Evolutionary conservation across 2,329 filamentous ascomycete species (phyloP), one percentile per base, ranked within the genome.

Genomic region (Zymoseptoria tritici): DNA sequence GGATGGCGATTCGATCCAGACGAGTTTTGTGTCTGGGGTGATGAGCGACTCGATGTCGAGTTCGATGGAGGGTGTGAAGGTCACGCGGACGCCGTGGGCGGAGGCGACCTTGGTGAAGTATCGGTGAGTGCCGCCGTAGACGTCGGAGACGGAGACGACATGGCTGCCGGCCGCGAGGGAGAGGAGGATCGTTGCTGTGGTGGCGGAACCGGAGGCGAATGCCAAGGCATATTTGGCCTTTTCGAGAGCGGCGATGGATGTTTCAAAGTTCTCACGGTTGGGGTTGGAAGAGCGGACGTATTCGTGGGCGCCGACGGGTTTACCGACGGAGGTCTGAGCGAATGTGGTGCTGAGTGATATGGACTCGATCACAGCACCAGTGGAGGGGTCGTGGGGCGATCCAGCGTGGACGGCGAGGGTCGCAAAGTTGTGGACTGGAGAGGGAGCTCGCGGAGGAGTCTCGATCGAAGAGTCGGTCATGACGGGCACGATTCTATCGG

Each of bases 91-190:
- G 70, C 93, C 91, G 76, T 99, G 94, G 24, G 94, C 91, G 70
- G 90, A 86, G 59, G 94, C 94, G 55, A 97, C 94, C 79, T 97
- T 92, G 66, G 94, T 99, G 81, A 99, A 99, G 81, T 99, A 99
- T 71, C 94, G 85, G 79, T 99, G 94, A 50, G 94, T 99, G 68
- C 94, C 94, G 68, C 94, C 94, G 76, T 99, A 99, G 69, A 99
- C 92, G 75, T 99, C 94, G 52, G 91, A 96, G 54, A 99, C 91
- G 62, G 91, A 97, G 69, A 99, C 87, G 70, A 99, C 90, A 78
- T 99, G 94, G 54, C 90, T 94, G 63, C 91, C 92, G 11, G 89
- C 83, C 22, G 93, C 91, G 60, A 99, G 84, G 67, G 90, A 94
- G 79, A 97, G 94, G 60, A 99, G 85, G 71, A 99, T 91, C 68